phyloP scores from a whole-genome alignment of 116 monocot species.

The Posidonia oceanica region DNA sequence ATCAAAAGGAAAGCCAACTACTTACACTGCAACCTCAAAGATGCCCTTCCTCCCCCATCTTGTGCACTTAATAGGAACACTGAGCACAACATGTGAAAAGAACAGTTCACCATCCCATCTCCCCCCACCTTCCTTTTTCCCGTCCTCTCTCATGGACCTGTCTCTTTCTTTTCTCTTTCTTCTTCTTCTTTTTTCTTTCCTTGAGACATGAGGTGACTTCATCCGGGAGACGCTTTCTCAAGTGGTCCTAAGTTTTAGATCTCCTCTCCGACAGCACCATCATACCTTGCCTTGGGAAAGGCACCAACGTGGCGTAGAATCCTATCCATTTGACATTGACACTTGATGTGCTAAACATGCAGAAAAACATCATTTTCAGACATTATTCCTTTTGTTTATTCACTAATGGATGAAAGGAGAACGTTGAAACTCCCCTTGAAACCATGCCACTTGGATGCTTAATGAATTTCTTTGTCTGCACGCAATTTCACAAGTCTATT shows the following conservation, averaged over 20 bases:
- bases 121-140: not conserved
- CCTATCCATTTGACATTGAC: not conserved
- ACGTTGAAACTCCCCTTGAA: too few relatives aligned
- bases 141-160: not conserved
- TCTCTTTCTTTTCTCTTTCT: not conserved
- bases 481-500: too few relatives aligned
- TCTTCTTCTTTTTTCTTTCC: not conserved
- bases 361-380: not conserved
- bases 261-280: conserved; percentile 7
- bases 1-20: not conserved
- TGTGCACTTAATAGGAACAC: not conserved
- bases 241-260: conserved; percentile 6
- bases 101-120: not conserved
- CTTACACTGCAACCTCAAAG: not conserved
- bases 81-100: conserved; percentile 5
- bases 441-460: too few relatives aligned
- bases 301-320: not conserved
- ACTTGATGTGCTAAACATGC: not conserved
- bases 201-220: not conserved
- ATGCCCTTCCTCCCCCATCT: not conserved
- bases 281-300: conserved; percentile 13
- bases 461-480: too few relatives aligned
- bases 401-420: too few relatives aligned
- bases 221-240: not conserved
- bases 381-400: too few relatives aligned